These are phyloP conservation scores for Potentilla sterilis DNA, from an alignment of 306 rosid species.

Conservation along the genomic window DNA sequence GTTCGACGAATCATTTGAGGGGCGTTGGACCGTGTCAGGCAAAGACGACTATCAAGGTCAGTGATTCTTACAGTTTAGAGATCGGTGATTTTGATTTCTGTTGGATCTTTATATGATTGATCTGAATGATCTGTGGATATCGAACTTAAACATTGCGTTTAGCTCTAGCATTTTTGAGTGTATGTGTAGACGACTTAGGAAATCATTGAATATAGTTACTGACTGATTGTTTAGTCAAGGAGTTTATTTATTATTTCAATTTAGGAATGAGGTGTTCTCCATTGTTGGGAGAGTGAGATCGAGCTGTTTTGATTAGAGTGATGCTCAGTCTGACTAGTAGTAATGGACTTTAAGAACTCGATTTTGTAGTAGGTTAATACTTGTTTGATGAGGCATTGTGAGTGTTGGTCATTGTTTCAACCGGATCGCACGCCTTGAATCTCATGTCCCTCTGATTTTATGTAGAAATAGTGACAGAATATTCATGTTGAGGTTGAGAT, in stretches of 20 bases:
- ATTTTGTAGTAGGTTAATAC: not conserved
- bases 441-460: not conserved
- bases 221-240: not conserved
- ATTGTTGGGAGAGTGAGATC: not conserved
- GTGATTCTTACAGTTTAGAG: not conserved
- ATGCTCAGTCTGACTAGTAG: not conserved
- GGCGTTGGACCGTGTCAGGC: constrained; percentile 71
- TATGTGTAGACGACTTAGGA: not conserved
- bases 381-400: not conserved
- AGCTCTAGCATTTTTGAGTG: not conserved
- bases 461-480: not conserved
- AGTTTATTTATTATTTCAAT: not conserved
- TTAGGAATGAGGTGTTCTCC: not conserved
- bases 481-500: not conserved
- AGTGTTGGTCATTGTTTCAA: not conserved
- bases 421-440: not conserved
- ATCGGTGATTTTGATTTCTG: not conserved
- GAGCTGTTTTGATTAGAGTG: not conserved
- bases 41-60: constrained; percentile 73
- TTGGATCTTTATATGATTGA: not conserved
- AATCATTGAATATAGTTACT: too few species aligned
- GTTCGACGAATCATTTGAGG: constrained; percentile 70
- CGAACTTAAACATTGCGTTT: not conserved
- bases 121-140: not conserved
- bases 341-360: not conserved